phyloP scores from a whole-genome alignment of 345 rosid genomes.

The Pelargonium nanum region DNA sequence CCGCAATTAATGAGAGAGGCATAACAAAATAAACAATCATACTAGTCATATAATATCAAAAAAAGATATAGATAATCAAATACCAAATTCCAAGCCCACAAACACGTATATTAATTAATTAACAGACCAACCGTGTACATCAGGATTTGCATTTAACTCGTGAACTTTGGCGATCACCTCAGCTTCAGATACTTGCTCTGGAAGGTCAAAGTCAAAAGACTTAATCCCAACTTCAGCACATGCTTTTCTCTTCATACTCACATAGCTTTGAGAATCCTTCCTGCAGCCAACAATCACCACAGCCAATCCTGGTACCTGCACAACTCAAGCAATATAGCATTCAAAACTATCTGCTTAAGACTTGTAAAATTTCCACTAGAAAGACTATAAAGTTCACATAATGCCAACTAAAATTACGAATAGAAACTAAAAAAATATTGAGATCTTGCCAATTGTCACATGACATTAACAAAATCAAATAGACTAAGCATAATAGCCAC shows the following conservation, averaged over 20 bases:
- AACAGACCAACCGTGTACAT: constrained; percentile 59
- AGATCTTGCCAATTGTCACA: not conserved
- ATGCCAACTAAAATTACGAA: not conserved
- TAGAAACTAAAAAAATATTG: not conserved
- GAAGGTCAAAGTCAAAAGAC: constrained; percentile 63
- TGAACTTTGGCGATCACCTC: constrained; percentile 79
- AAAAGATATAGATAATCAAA: no score
- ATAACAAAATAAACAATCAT: no score
- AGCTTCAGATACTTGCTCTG: constrained; percentile 61
- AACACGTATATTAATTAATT: not conserved
- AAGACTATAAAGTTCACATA: no score
- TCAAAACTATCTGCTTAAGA: not conserved
- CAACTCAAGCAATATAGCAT: not conserved
- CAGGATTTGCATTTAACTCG: constrained; percentile 61
- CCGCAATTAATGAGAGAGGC: not conserved
- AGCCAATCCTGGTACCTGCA: constrained; percentile 84
- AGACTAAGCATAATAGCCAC: no score
- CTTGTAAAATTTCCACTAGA: no score
- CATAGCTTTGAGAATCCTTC: constrained; percentile 86
- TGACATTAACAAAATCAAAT: no score
- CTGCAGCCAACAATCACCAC: constrained; percentile 75
- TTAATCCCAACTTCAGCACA: constrained; percentile 89
- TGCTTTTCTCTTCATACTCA: constrained; percentile 78
- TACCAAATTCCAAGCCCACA: no score
- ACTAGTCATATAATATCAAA: no score